Conservation (phyloP, 768 basidiomycete genomes). For the Kwoniella newhampshirensis region DNA sequence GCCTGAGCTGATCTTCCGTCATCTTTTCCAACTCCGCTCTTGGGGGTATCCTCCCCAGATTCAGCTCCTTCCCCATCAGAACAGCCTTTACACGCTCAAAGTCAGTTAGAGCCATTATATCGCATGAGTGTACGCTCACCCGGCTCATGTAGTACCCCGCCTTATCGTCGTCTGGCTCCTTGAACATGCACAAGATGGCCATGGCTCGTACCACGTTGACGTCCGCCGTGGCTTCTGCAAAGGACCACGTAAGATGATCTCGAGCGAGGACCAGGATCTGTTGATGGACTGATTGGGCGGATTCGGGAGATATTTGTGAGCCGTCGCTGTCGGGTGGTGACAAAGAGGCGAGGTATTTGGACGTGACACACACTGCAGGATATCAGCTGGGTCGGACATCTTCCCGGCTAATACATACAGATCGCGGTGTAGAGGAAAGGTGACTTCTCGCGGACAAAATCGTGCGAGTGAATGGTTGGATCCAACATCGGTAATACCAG, state of each 20-base stretch:
- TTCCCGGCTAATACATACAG: constrained; percentile 3
- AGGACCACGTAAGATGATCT: constrained; percentile 27
- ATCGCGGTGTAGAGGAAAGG: constrained; percentile 33
- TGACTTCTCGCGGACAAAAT: constrained; percentile 21
- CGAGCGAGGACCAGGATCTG: constrained; percentile 30
- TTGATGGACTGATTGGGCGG: constrained; percentile 30
- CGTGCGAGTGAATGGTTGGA: constrained; percentile 23
- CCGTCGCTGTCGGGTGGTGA: constrained; percentile 11
- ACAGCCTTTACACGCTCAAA: constrained; percentile 11
- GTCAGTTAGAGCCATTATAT: not conserved
- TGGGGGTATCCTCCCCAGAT: constrained; percentile 25
- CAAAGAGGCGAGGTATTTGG: constrained; percentile 25
- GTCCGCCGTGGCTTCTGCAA: constrained; percentile 22
- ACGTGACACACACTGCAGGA: constrained; percentile 24
- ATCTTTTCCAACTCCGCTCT: constrained; percentile 10
- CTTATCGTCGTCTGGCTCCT: constrained; percentile 41
- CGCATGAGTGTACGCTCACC: not conserved
- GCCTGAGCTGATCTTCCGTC: constrained; percentile 16
- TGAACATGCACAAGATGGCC: constrained; percentile 26
- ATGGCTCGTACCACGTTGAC: constrained; percentile 31
- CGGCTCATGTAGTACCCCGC: constrained; percentile 31
- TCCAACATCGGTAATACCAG: constrained; percentile 20
- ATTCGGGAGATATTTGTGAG: constrained; percentile 20
- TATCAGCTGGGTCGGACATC: not conserved
- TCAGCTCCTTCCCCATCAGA: constrained; percentile 28